phyloP scores from a whole-genome alignment of 768 basidiomycete genomes.

The Tubosaeta sp. region DNA sequence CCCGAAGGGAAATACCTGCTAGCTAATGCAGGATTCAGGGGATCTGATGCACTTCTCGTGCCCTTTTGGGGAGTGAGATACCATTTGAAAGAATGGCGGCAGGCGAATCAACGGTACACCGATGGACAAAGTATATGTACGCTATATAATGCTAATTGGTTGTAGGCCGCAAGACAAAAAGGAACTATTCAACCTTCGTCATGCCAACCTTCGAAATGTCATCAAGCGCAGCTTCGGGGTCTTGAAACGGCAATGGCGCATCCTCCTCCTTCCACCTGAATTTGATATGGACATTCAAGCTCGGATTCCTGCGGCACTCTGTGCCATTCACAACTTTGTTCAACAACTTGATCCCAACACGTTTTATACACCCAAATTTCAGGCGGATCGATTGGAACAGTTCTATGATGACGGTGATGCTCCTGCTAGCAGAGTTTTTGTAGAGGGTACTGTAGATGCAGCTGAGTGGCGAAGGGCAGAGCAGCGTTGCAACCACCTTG shows the following conservation, averaged over 20 bases:
- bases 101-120: background rate
- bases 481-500: background rate
- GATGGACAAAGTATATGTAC: too few species aligned
- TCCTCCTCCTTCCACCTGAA: background rate
- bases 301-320: background rate
- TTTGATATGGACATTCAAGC: background rate
- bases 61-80: too few species aligned
- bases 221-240: background rate
- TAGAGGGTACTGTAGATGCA: too few species aligned
- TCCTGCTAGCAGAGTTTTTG: too few species aligned
- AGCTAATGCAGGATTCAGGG: slow-evolving; percentile 6
- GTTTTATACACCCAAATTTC: background rate
- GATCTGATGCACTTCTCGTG: slow-evolving; percentile 15
- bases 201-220: background rate
- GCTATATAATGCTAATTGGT: background rate
- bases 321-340: background rate
- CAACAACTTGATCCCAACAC: background rate
- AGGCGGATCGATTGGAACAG: too few species aligned
- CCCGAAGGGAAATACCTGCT: slow-evolving; percentile 2
- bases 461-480: too few species aligned
- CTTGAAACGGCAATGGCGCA: background rate
- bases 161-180: background rate
- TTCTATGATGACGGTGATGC: background rate
- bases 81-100: too few species aligned
- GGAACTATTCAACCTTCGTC: background rate